Percentiles rank a stretch among this genome's conserved stretches.
Evolutionary conservation across 2,329 filamentous ascomycete genomes (phyloP).

Genomic region (Colletotrichum navitas): DNA sequence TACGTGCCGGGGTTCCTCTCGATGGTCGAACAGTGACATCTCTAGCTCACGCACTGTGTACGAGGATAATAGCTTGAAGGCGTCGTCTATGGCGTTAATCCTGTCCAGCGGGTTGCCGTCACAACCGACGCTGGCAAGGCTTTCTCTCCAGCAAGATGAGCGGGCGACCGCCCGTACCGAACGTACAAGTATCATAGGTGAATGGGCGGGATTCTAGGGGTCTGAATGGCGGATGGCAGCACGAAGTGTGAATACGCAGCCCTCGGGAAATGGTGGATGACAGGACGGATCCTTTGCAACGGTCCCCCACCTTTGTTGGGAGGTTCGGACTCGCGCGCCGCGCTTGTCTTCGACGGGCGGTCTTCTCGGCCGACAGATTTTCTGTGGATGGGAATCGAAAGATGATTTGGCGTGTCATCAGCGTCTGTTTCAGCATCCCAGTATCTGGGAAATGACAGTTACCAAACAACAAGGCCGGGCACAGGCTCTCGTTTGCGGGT

Average conservation of each 20-base stretch:
- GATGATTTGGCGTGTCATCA: neutral
- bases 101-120: neutral
- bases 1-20: neutral
- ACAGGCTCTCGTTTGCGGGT: neutral
- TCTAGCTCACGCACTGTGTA: neutral
- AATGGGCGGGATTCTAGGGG: neutral
- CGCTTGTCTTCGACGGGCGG: neutral
- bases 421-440: slow-evolving; percentile 6
- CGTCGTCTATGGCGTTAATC: slow-evolving; percentile 4
- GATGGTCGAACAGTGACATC: neutral
- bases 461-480: neutral
- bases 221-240: neutral
- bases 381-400: neutral
- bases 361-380: neutral
- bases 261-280: slow-evolving; percentile 2
- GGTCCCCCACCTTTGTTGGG: neutral
- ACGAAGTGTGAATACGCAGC: neutral
- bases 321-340: neutral
- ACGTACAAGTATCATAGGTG: neutral
- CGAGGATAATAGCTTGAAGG: neutral
- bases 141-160: neutral
- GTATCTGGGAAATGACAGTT: neutral
- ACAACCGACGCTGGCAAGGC: slow-evolving; percentile 1
- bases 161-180: neutral
- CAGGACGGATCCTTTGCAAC: neutral